Evolutionary conservation across 192 early-diverging fungal species (phyloP), one percentile per base, ranked within the genome.

Genomic region (Spizellomyces sp.): DNA sequence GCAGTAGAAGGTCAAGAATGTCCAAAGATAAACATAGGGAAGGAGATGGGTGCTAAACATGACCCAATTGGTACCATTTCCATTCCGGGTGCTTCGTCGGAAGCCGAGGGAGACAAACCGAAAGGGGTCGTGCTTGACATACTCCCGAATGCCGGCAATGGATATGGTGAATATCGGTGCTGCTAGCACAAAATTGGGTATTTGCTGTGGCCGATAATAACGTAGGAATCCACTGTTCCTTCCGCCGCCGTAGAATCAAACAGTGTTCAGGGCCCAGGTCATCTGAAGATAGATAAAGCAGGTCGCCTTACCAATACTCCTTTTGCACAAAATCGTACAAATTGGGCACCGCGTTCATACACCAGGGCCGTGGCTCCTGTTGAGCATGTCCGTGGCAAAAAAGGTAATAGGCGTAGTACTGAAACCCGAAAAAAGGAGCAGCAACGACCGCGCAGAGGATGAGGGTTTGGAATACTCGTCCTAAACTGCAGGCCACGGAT

Each of bases 141-240:
- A 95, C 5, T 68, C 66, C 42, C 55, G 71, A 44, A 97, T 78
- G 0, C 90, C 92, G 43, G 70, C 72, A 0, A 81, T 48, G n/a
- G 90, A 89, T 7, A 94, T 78, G 0, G 68, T 48, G 44, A 91
- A 81, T 81, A 95, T 92, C 6, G 95, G 95, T 17, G 83, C 74
- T 0, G 94, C 94, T 22, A 98, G 80, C 12, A 92, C 69, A 82
- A 98, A 98, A 79, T 96, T 96, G 6, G 94, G 94, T n/a, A 95
- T 81, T 75, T 98, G 92, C 62, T 90, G 84, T 9, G 87, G 43
- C 36, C 90, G 84, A 67, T 88, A 98, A 79, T 98, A 98, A 1
- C 79, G 69, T 22, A 98, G 70, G 73, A 98, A 93, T 5, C 95
- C 95, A 66, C 86, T 82, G 75, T 95, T 89, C 94, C 91, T 93